Conservation (phyloP, 176 grass and related monocot genomes). For the Oryza longistaminata region DNA sequence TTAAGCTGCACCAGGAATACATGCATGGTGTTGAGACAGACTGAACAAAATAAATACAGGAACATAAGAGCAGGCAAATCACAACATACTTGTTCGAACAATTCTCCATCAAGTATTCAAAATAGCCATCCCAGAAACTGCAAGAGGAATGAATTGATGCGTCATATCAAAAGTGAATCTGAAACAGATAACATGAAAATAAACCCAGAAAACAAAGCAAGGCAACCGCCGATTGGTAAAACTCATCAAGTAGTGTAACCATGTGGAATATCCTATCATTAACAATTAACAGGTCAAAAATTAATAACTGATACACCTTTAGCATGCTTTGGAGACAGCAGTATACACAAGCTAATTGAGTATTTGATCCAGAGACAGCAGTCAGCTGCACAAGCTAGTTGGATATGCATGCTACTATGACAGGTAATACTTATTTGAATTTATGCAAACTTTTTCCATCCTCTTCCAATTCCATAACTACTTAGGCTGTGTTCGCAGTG, state of each 20-base stretch:
- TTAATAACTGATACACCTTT: slow-evolving; percentile 26
- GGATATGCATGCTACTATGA: not conserved
- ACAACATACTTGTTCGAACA: slow-evolving; percentile 84
- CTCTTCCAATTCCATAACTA: slow-evolving; percentile 1
- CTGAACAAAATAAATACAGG: slow-evolving; percentile 24
- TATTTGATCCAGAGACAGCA: not conserved
- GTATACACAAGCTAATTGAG: slow-evolving; percentile 22
- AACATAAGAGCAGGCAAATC: not conserved
- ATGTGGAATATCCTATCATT: slow-evolving; percentile 17
- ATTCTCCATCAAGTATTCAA: slow-evolving; percentile 97
- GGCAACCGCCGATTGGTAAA: not conserved
- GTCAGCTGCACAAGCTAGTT: slow-evolving; percentile 9
- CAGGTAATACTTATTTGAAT: slow-evolving; percentile 30
- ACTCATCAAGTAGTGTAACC: not conserved
- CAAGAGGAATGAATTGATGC: slow-evolving; percentile 45
- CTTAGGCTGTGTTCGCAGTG: not conserved
- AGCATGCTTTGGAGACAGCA: slow-evolving; percentile 18
- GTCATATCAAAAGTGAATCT: slow-evolving; percentile 13
- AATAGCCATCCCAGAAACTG: slow-evolving; percentile 99
- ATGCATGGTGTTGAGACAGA: slow-evolving; percentile 18
- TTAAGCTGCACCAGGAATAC: not conserved
- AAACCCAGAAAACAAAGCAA: slow-evolving; percentile 32
- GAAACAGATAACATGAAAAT: slow-evolving; percentile 37
- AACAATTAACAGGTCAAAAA: slow-evolving; percentile 12
- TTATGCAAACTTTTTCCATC: slow-evolving; percentile 22